Conservation (phyloP, 2,329 filamentous ascomycete species). For the Cephalotrichum gorgonifer region DNA sequence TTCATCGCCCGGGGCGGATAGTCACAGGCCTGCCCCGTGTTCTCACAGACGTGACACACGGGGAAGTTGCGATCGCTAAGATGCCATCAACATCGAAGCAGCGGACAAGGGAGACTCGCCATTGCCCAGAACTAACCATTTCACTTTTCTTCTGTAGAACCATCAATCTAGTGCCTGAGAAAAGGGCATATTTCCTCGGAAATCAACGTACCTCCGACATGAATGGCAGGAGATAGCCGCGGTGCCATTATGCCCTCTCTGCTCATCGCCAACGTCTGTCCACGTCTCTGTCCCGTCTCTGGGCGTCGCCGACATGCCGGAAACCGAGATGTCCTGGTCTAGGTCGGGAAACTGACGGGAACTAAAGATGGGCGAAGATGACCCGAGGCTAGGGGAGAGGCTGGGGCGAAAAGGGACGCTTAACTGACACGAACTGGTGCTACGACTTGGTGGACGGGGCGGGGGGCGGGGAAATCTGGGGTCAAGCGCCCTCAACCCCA, state of each 20-base stretch:
- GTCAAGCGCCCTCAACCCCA: too few relatives aligned
- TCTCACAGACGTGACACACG: slow-evolving; percentile 12
- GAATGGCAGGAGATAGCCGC: slow-evolving; percentile 3
- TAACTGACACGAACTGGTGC: not conserved
- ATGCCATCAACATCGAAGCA: not conserved
- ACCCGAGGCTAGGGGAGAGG: not conserved
- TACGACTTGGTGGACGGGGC: too few relatives aligned
- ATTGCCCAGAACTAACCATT: slow-evolving; percentile 10
- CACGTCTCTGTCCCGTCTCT: not conserved
- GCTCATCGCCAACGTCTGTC: not conserved
- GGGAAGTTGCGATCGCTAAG: slow-evolving; percentile 13
- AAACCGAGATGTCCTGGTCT: not conserved
- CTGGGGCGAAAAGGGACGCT: not conserved
- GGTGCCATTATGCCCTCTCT: not conserved
- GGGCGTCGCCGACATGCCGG: not conserved
- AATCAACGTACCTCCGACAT: not conserved
- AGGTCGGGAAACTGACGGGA: not conserved
- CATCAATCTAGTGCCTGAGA: not conserved
- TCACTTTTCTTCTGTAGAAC: slow-evolving; percentile 13
- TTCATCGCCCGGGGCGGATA: slow-evolving; percentile 16
- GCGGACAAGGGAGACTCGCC: not conserved
- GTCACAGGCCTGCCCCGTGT: slow-evolving; percentile 11
- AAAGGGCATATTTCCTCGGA: not conserved
- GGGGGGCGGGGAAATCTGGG: not conserved
- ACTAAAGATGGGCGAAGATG: not conserved